Evolutionary conservation across 257 asterid genomes (phyloP).

Genomic region (Ilex asprella): DNA sequence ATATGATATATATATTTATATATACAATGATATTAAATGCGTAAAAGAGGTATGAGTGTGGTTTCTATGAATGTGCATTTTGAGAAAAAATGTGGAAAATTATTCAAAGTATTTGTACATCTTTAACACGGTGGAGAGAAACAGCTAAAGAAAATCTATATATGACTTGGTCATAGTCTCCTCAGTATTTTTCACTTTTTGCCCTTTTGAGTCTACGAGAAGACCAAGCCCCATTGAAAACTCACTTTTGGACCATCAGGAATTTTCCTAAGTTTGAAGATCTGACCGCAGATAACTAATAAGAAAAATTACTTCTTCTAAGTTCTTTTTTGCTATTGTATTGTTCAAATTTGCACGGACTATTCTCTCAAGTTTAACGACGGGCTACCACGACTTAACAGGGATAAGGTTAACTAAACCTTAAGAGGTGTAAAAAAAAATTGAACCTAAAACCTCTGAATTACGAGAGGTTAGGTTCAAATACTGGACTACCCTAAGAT

Average conservation of each 20-base stretch:
- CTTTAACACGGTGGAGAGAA: constrained; percentile 54
- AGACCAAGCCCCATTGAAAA: constrained; percentile 57
- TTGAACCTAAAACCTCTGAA: no score
- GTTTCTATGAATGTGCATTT: constrained; percentile 10
- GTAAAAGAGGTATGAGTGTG: neutral
- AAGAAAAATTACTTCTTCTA: no score
- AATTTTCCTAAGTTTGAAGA: constrained; percentile 40
- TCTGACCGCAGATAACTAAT: constrained; percentile 1
- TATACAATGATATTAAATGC: neutral
- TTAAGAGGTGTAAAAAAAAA: no score
- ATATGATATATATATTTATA: no score
- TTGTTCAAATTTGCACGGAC: no score
- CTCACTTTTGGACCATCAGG: constrained; percentile 30
- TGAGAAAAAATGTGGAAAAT: constrained; percentile 1
- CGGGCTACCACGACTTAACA: no score
- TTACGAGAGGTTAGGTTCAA: no score
- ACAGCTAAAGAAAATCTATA: constrained; percentile 18
- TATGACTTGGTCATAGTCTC: constrained; percentile 23
- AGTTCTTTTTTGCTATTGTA: no score
- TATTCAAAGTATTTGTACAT: constrained; percentile 40
- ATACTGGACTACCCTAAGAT: no score
- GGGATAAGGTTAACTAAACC: no score
- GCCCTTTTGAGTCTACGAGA: constrained; percentile 36
- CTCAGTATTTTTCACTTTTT: constrained; percentile 13
- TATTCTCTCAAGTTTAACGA: no score